Percentiles rank a stretch among this genome's conserved stretches.
Evolutionary conservation across 805 yeast genomes (phyloP).

Genomic region (Saccharomycopsis microspora): DNA sequence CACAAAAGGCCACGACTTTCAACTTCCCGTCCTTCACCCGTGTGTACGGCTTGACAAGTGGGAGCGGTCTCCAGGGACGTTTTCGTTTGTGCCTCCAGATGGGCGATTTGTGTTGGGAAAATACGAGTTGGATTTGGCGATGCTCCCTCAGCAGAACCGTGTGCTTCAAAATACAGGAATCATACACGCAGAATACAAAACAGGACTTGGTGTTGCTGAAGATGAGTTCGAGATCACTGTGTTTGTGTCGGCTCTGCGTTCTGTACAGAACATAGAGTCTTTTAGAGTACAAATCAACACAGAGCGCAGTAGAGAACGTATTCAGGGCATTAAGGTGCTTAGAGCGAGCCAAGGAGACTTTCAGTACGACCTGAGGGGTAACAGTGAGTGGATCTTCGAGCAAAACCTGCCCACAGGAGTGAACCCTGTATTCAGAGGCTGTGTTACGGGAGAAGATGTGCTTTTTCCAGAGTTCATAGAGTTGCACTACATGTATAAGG

Average conservation of each 20-base stretch:
- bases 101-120: slow-evolving; percentile 54
- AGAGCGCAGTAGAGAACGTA: slow-evolving; percentile 19
- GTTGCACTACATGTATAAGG: slow-evolving; percentile 47
- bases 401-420: slow-evolving; percentile 49
- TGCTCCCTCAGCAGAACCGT: slow-evolving; percentile 5
- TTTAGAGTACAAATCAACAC: slow-evolving; percentile 31
- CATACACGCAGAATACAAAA: slow-evolving; percentile 41
- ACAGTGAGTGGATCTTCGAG: slow-evolving; percentile 62
- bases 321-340: slow-evolving; percentile 37
- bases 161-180: slow-evolving; percentile 30
- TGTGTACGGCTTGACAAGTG: slow-evolving; percentile 50
- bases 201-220: slow-evolving; percentile 38
- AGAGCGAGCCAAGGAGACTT: slow-evolving; percentile 75
- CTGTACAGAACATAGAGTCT: slow-evolving; percentile 36
- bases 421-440: slow-evolving; percentile 57
- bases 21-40: slow-evolving; percentile 56
- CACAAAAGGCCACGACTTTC: slow-evolving; percentile 34
- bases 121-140: slow-evolving; percentile 45
- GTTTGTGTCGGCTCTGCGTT: slow-evolving; percentile 32
- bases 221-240: slow-evolving; percentile 57
- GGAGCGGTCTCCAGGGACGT: slow-evolving; percentile 31
- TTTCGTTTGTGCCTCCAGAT: slow-evolving; percentile 83
- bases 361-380: slow-evolving; percentile 37
- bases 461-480: slow-evolving; percentile 34
- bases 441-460: slow-evolving; percentile 23